A percentile compares a stretch with the other conserved stretches of the same genome.
phyloP scores from a whole-genome alignment of 2,329 filamentous ascomycete genomes.

The Xylariomycetidae sp. region DNA sequence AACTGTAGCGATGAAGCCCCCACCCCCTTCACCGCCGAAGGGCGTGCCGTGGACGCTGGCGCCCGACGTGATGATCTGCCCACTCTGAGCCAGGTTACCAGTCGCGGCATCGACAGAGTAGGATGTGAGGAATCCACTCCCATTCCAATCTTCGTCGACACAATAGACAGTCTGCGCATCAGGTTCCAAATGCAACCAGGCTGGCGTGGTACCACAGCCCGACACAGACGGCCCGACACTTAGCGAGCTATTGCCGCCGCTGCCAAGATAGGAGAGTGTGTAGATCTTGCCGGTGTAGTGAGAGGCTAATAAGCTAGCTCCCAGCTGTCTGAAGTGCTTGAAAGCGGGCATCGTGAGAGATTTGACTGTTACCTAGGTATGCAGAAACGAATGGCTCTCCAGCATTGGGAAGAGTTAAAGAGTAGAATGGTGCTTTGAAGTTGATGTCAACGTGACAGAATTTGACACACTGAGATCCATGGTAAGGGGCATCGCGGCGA shows the following conservation, averaged over 20 bases:
- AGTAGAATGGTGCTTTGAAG: constrained; percentile 1
- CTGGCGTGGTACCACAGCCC: constrained; percentile 31
- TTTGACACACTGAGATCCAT: constrained; percentile 11
- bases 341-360: no score
- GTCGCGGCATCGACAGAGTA: constrained; percentile 27
- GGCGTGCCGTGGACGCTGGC: constrained; percentile 37
- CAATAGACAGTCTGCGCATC: constrained; percentile 28
- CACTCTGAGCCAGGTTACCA: constrained; percentile 27
- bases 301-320: constrained; percentile 30
- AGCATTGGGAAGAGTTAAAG: no score
- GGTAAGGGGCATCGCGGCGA: no score
- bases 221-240: constrained; percentile 20
- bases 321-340: no score
- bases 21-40: constrained; percentile 34
- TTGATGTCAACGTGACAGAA: constrained; percentile 10
- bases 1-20: constrained; percentile 37
- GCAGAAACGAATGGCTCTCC: no score
- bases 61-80: constrained; percentile 27
- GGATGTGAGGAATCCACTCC: constrained; percentile 30
- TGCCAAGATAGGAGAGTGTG: constrained; percentile 25
- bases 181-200: constrained; percentile 33
- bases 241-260: constrained; percentile 21
- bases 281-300: constrained; percentile 37
- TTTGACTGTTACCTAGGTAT: no score
- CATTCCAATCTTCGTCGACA: constrained; percentile 33